Evolutionary conservation across 73 alveolate species (phyloP).

Genomic region (Breviolum minutum): DNA sequence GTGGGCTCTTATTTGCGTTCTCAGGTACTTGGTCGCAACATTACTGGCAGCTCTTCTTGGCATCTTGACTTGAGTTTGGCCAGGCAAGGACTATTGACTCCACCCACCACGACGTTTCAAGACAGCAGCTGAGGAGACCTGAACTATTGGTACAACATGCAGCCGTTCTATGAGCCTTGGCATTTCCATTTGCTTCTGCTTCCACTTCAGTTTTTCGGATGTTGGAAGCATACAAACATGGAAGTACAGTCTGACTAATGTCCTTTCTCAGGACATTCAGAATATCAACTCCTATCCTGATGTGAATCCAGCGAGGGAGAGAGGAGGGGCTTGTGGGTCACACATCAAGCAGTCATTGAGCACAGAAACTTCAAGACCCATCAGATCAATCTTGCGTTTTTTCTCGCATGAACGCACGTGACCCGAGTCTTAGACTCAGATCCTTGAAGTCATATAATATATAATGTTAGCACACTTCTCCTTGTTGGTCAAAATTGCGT

Average conservation of each 20-base stretch:
- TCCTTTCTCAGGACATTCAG: conserved; percentile 45
- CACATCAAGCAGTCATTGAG: too few relatives aligned
- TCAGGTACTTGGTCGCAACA: conserved; percentile 50
- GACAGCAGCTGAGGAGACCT: conserved; percentile 41
- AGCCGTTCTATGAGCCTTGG: conserved; percentile 64
- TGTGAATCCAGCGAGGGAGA: conserved; percentile 75
- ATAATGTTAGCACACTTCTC: neutral
- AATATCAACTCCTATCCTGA: conserved; percentile 85
- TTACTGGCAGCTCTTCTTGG: conserved; percentile 65
- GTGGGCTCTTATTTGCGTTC: too few relatives aligned
- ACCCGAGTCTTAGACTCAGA: too few relatives aligned
- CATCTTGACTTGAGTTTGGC: neutral
- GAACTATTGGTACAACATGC: conserved; percentile 95
- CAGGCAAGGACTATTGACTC: neutral
- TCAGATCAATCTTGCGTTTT: too few relatives aligned
- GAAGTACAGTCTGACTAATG: too few relatives aligned
- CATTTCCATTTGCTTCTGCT: neutral
- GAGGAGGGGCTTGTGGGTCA: neutral
- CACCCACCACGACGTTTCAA: too few relatives aligned
- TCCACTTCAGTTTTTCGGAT: neutral
- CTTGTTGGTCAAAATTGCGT: neutral
- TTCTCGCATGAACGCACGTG: too few relatives aligned
- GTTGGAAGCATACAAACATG: neutral
- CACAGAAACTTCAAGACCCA: too few relatives aligned
- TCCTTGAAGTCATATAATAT: too few relatives aligned